Base-by-base conservation (phyloP, 495 filamentous ascomycete species). In the Hyaloscypha hepaticicola region DNA sequence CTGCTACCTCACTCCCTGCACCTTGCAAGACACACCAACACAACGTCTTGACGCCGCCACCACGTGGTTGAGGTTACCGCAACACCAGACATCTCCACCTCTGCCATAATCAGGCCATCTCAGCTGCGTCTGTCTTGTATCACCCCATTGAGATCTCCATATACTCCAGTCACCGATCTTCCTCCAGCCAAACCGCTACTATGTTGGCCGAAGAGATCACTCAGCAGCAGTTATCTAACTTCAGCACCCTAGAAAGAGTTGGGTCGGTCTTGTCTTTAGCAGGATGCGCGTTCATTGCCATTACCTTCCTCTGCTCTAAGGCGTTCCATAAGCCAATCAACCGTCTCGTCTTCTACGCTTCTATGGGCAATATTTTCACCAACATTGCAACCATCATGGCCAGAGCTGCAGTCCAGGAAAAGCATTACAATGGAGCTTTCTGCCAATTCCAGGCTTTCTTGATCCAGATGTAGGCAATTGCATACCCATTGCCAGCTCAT, bases 321-420 rank as follows among this genome's bases (percentile, higher is more conserved):
- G 77, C 80, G 38, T 90, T 91, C 69, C 84, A 88, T 64, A 93
- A 93, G 75, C 91, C 92, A n/a, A 93, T 96, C 77, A 96, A 96
- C 70, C 84, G 92, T 3, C 78, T 96, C 4, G 85, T 94, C 11
- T 96, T 96, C 74, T 93, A 88, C 71, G 92, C 92, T 2, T 88
- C 88, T 5, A 90, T 92, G 70, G 92, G 91, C 34, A 96, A 96
- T 69, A 79, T 94, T 38, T 78, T 92, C 74, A 87, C 88, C 57
- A 95, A 91, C 74, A 81, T 93, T 19, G 92, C 88, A 4, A 91
- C 91, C 0, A 72, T 96, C 27, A 90, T 94, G 67, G 55, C 66
- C 8, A 63, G 66, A 61, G 22, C 55, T 16, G 85, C 78, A n/a
- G 86, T 83, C 22, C 64, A 66, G 8, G 16, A 21, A 25, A 22